Conservation (phyloP, 345 rosid genomes). For the Cardamine resedifolia region DNA sequence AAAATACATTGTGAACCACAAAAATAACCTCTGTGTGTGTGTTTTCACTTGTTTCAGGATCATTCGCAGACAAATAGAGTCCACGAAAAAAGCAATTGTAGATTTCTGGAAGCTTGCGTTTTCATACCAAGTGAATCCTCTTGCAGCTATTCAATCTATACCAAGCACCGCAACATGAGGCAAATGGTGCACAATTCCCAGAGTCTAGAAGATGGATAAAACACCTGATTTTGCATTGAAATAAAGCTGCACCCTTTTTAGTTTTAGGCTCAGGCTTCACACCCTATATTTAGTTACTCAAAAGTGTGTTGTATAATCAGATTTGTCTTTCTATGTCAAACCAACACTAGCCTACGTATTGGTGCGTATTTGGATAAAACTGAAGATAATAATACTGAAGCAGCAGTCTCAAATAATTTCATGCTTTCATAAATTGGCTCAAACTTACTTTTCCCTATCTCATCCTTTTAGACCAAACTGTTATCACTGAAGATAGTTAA, state of each 20-base stretch:
- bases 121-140: slow-evolving; percentile 89
- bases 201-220: slow-evolving; percentile 5
- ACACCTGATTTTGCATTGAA: slow-evolving; percentile 7
- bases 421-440: neutral
- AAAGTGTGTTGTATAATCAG: neutral
- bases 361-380: neutral
- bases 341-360: neutral
- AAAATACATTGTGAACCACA: neutral
- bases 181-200: neutral
- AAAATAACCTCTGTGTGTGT: neutral
- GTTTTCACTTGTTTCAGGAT: slow-evolving; percentile 46
- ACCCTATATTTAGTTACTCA: neutral
- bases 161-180: slow-evolving; percentile 38
- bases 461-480: neutral
- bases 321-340: neutral
- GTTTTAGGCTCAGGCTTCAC: neutral
- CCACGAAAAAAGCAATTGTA: slow-evolving; percentile 53
- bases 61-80: slow-evolving; percentile 43
- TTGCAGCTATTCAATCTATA: slow-evolving; percentile 83
- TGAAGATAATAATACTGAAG: neutral
- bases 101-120: slow-evolving; percentile 92
- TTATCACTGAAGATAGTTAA: neutral
- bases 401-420: neutral
- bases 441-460: neutral
- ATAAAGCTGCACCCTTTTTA: neutral